These are phyloP conservation scores for Coemansia sp. DNA, from an alignment of 192 early-diverging fungal genomes.

Conservation along the genomic window DNA sequence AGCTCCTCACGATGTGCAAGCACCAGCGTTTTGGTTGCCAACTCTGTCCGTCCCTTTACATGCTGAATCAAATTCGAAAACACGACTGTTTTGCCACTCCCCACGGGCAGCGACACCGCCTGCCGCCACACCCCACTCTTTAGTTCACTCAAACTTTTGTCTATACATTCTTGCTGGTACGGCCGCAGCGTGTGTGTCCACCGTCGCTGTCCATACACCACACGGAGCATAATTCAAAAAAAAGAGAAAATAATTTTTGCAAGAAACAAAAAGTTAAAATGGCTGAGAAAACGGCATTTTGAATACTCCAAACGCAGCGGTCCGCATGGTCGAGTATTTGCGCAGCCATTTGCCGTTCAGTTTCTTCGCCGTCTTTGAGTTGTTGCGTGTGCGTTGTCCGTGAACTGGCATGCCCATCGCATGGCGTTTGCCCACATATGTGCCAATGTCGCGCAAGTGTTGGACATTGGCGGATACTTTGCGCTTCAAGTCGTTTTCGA, in stretches of 20 bases:
- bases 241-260: conserved; percentile 8
- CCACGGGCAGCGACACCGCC: conserved; percentile 78
- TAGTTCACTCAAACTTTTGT: conserved; percentile 58
- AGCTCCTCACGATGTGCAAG: conserved; percentile 90
- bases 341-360: conserved; percentile 64
- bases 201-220: not conserved
- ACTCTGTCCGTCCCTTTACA: conserved; percentile 60
- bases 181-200: conserved; percentile 55
- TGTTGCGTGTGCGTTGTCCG: conserved; percentile 84
- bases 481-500: conserved; percentile 77
- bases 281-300: conserved; percentile 33
- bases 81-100: conserved; percentile 89
- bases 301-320: conserved; percentile 36
- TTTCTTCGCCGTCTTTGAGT: conserved; percentile 82
- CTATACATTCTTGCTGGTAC: conserved; percentile 89
- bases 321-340: conserved; percentile 43
- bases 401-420: conserved; percentile 85
- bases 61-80: conserved; percentile 77
- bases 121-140: conserved; percentile 65
- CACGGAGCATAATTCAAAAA: not conserved
- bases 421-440: conserved; percentile 81
- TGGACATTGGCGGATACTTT: conserved; percentile 68
- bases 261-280: conserved; percentile 7
- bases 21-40: conserved; percentile 75
- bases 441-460: conserved; percentile 70